Evolutionary conservation across 768 basidiomycete species (phyloP), one percentile per base, ranked within the genome.

Genomic region (Tricholoma matsutake): DNA sequence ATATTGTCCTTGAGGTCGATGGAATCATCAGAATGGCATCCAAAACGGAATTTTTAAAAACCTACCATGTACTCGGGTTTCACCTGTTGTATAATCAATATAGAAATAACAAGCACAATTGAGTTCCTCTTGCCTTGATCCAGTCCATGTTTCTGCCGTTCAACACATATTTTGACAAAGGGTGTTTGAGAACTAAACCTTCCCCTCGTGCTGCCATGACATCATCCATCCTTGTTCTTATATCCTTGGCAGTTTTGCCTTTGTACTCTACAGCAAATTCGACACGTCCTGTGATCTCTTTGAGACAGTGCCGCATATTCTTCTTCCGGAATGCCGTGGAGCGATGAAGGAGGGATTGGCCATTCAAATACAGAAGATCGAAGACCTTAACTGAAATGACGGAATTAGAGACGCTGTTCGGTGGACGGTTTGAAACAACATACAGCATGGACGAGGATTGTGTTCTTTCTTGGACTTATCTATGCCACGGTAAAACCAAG

Each of bases 161-260:
- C 45, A 97, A 76, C 11, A 86, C 79, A 72, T 99, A 99, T 62
- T 87, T 82, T 0, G 90, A 85, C 22, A 83, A 75, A 0, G 88
- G 88, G 65, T 94, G 89, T 72, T 99, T 99, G 61, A 98, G 82
- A 7, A 98, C 90, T 11, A 99, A 77, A 0, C 97, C 97, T 73
- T 98, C 97, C 3, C 97, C 97, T 58, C 93, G 86, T 18, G 80
- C 73, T 29, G 85, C 88, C 82, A 99, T 88, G 56, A 98, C 80
- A 57, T 88, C 82, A 55, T 95, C 88, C 86, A 99, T 88, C 64
- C 81, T 82, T 31, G 78, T 75, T 54, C 92, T 81, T 10, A 99
- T 88, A 69, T 98, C 94, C 64, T 90, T 86, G 0, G 87, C 86
- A 1, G 87, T 89, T 69, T 81, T 88, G 1, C 92, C 95, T 62